Evolutionary conservation across 345 rosid genomes (phyloP).

Genomic region (Syzygium aromaticum): DNA sequence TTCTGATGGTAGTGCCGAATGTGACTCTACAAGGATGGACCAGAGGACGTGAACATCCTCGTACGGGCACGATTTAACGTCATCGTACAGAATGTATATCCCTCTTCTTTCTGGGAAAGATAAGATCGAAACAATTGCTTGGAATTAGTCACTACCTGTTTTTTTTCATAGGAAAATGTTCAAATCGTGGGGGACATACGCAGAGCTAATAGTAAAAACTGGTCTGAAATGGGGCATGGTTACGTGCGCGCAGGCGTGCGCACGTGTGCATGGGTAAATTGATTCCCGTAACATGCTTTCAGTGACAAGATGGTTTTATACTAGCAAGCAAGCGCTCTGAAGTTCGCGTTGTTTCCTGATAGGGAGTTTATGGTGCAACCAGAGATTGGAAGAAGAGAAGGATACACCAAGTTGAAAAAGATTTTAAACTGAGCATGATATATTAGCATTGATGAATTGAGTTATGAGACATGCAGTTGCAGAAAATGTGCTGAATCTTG

Average conservation of each 20-base stretch:
- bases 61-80: constrained; percentile 36
- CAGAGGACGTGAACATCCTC: constrained; percentile 43
- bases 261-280: not conserved
- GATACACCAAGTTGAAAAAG: too few relatives aligned
- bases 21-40: constrained; percentile 33
- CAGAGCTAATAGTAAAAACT: not conserved
- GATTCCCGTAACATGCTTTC: not conserved
- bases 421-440: not conserved
- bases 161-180: not conserved
- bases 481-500: not conserved
- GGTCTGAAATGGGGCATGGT: not conserved
- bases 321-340: not conserved
- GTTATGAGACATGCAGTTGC: not conserved
- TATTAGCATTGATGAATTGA: not conserved
- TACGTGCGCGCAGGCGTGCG: not conserved
- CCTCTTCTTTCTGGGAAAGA: constrained; percentile 15
- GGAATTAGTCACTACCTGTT: not conserved
- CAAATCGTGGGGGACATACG: not conserved
- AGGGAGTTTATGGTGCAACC: not conserved
- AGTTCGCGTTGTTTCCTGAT: not conserved
- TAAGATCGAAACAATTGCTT: not conserved
- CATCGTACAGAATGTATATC: constrained; percentile 33
- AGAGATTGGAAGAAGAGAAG: not conserved
- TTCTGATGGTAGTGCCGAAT: constrained; percentile 26
- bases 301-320: not conserved